These are phyloP conservation scores for Cornus controversa DNA, from an alignment of 148 eudicot species.

Conservation along the genomic window DNA sequence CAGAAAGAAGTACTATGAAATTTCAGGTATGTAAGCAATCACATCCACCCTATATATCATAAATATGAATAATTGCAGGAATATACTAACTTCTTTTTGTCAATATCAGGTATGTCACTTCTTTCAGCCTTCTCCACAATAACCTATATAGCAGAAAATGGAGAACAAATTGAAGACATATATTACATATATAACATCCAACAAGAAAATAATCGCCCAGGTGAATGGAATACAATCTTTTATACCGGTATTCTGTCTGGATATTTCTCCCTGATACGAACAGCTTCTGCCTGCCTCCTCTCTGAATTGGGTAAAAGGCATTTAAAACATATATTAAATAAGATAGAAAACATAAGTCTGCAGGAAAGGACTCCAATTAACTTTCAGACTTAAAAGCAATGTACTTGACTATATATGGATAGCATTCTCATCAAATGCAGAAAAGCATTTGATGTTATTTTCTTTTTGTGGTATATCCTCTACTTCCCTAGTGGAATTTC, in stretches of 20 bases:
- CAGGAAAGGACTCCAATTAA: neutral
- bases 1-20: neutral
- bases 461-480: too few relatives aligned
- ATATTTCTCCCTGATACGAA: slow-evolving; percentile 94
- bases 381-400: neutral
- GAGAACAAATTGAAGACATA: neutral
- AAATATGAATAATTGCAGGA: neutral
- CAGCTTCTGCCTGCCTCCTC: slow-evolving; percentile 94
- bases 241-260: slow-evolving; percentile 93
- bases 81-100: slow-evolving; percentile 77
- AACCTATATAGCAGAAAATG: slow-evolving; percentile 43
- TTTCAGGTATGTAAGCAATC: neutral
- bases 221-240: neutral
- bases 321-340: neutral
- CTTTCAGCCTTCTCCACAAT: slow-evolving; percentile 92
- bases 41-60: neutral
- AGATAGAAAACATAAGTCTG: neutral
- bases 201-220: neutral
- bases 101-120: slow-evolving; percentile 88
- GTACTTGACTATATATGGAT: neutral
- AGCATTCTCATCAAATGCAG: neutral
- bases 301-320: slow-evolving; percentile 37
- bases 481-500: too few relatives aligned
- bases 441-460: too few relatives aligned
- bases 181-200: neutral